These are phyloP conservation scores for Trichoderma semiorbis DNA, from an alignment of 2,329 filamentous ascomycete genomes.

Conservation along the genomic window DNA sequence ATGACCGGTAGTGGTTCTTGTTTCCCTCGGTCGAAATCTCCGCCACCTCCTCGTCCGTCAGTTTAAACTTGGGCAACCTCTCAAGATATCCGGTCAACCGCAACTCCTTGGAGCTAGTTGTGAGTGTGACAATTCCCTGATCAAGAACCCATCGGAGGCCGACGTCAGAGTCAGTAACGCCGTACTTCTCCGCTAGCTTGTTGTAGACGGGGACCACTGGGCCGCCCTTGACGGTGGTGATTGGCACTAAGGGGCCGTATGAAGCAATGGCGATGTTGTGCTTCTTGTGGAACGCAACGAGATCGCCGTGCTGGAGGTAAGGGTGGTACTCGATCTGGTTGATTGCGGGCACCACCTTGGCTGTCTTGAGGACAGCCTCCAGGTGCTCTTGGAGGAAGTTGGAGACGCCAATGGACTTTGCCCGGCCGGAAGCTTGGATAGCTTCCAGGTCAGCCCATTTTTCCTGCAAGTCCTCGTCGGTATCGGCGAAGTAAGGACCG, in stretches of 20 bases:
- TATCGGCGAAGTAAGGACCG: slow-evolving; percentile 50
- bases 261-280: slow-evolving; percentile 55
- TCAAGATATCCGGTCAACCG: slow-evolving; percentile 54
- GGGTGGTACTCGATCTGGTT: slow-evolving; percentile 84
- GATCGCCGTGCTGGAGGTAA: slow-evolving; percentile 62
- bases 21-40: slow-evolving; percentile 54
- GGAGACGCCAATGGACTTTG: slow-evolving; percentile 70
- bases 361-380: slow-evolving; percentile 54
- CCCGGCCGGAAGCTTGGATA: slow-evolving; percentile 63
- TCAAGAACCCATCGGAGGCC: slow-evolving; percentile 60
- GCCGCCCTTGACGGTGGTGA: slow-evolving; percentile 46
- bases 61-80: slow-evolving; percentile 52
- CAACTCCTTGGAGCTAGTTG: slow-evolving; percentile 57
- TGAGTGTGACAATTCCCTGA: slow-evolving; percentile 55
- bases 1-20: slow-evolving; percentile 59
- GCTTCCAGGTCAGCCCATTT: slow-evolving; percentile 61
- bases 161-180: slow-evolving; percentile 52
- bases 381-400: slow-evolving; percentile 63
- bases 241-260: slow-evolving; percentile 54
- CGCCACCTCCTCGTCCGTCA: slow-evolving; percentile 56
- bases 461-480: slow-evolving; percentile 51
- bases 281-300: slow-evolving; percentile 55
- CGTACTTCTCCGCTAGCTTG: slow-evolving; percentile 55
- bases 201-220: slow-evolving; percentile 52
- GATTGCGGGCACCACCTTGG: slow-evolving; percentile 60